Conservation (phyloP, 306 rosid species). For the Cucurbita pepo region DNA sequence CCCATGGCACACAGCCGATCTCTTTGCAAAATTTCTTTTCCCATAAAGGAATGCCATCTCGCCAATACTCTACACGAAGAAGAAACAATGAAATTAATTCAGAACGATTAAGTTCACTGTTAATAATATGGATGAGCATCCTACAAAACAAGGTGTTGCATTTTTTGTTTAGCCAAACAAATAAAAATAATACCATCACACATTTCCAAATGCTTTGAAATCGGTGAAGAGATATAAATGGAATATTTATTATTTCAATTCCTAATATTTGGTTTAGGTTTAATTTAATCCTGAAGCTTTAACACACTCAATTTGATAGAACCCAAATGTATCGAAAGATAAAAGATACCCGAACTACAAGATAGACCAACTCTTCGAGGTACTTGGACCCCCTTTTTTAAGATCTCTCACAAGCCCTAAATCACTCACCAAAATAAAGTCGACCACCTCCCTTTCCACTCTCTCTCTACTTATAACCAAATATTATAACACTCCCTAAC, state of each 20-base stretch:
- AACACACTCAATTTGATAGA: not conserved
- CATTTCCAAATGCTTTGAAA: not conserved
- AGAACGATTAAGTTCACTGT: not conserved
- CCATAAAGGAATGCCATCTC: constrained; percentile 78
- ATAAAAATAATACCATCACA: not conserved
- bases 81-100: not conserved
- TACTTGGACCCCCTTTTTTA: too few relatives aligned
- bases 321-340: too few relatives aligned
- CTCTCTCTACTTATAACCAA: too few relatives aligned
- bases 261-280: not conserved
- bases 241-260: not conserved
- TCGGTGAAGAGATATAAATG: not conserved
- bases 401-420: too few relatives aligned
- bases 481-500: too few relatives aligned
- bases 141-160: not conserved
- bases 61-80: constrained; percentile 22
- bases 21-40: constrained; percentile 59
- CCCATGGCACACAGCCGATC: constrained; percentile 60
- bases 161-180: not conserved
- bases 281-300: not conserved
- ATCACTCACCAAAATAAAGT: too few relatives aligned
- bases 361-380: too few relatives aligned
- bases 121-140: not conserved
- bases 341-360: too few relatives aligned
- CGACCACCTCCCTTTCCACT: too few relatives aligned